These are phyloP conservation scores for Suillus alpinus DNA, from an alignment of 768 basidiomycete species.

Conservation along the genomic window DNA sequence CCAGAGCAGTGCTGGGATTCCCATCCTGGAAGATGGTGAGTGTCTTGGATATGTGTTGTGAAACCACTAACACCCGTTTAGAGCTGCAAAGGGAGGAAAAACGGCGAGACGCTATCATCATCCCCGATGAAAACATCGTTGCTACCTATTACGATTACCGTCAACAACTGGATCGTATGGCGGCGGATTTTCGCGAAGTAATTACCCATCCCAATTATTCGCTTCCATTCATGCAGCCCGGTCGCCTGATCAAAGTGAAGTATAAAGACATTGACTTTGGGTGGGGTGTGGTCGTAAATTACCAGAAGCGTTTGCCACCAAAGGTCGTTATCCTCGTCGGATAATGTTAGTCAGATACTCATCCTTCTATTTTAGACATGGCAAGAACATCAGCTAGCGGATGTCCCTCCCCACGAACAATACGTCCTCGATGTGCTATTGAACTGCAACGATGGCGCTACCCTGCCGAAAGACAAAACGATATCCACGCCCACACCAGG, in stretches of 20 bases:
- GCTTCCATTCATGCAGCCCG: constrained; percentile 90
- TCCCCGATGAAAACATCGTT: constrained; percentile 81
- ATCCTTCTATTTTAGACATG: constrained; percentile 43
- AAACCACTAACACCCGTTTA: constrained; percentile 29
- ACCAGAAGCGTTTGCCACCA: constrained; percentile 79
- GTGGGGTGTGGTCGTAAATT: constrained; percentile 95
- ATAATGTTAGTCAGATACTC: not conserved
- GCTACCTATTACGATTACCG: constrained; percentile 90
- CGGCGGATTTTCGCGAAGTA: constrained; percentile 84
- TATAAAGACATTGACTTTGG: constrained; percentile 89
- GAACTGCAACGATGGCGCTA: constrained; percentile 65
- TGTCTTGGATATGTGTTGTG: not conserved
- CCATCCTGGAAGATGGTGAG: constrained; percentile 78
- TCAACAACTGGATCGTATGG: constrained; percentile 90
- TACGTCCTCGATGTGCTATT: constrained; percentile 93
- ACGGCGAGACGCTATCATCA: constrained; percentile 55
- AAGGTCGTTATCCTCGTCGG: constrained; percentile 48
- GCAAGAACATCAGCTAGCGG: constrained; percentile 57
- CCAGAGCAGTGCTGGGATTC: constrained; percentile 92
- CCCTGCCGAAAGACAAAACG: constrained; percentile 57
- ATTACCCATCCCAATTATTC: constrained; percentile 94
- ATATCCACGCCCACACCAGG: constrained; percentile 56
- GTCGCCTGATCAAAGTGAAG: constrained; percentile 89
- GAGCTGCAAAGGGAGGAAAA: constrained; percentile 78
- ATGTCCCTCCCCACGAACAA: constrained; percentile 82